Evolutionary conservation across 2,329 filamentous ascomycete genomes (phyloP).

Genomic region (Epichloe sylvatica): DNA sequence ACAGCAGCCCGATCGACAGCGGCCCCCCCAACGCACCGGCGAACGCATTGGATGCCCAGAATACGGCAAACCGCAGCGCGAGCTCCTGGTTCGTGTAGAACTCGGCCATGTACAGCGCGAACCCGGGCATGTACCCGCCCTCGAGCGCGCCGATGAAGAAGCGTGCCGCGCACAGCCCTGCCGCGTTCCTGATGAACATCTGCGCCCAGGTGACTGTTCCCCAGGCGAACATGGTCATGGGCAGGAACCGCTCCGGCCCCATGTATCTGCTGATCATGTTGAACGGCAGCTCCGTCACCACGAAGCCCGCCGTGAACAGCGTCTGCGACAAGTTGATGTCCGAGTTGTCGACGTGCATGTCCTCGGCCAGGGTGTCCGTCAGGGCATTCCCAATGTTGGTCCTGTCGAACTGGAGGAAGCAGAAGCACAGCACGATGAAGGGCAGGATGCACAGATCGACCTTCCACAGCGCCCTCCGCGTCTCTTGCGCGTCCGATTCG

Average conservation of each 20-base stretch:
- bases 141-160: constrained; percentile 19
- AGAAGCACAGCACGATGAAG: constrained; percentile 18
- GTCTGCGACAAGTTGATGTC: constrained; percentile 40
- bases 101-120: constrained; percentile 17
- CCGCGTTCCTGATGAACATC: constrained; percentile 13
- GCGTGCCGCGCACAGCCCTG: constrained; percentile 13
- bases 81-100: constrained; percentile 19
- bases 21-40: constrained; percentile 15
- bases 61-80: constrained; percentile 15
- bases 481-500: constrained; percentile 5
- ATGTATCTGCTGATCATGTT: constrained; percentile 16
- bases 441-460: constrained; percentile 17
- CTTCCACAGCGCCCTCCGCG: constrained; percentile 10
- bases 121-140: constrained; percentile 20
- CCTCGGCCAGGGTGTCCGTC: constrained; percentile 34
- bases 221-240: constrained; percentile 18
- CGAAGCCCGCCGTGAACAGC: constrained; percentile 34
- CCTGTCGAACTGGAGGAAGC: constrained; percentile 20
- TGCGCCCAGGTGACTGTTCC: constrained; percentile 17
- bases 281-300: constrained; percentile 26
- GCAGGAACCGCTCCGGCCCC: constrained; percentile 16
- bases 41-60: constrained; percentile 18
- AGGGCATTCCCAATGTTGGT: constrained; percentile 35
- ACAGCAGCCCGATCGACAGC: constrained; percentile 15
- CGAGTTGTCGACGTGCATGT: constrained; percentile 33